A percentile compares a stretch with the other conserved stretches of the same genome.
These are phyloP conservation scores for Gloeostereum incarnatum DNA, from an alignment of 768 basidiomycete genomes.

Conservation along the genomic window DNA sequence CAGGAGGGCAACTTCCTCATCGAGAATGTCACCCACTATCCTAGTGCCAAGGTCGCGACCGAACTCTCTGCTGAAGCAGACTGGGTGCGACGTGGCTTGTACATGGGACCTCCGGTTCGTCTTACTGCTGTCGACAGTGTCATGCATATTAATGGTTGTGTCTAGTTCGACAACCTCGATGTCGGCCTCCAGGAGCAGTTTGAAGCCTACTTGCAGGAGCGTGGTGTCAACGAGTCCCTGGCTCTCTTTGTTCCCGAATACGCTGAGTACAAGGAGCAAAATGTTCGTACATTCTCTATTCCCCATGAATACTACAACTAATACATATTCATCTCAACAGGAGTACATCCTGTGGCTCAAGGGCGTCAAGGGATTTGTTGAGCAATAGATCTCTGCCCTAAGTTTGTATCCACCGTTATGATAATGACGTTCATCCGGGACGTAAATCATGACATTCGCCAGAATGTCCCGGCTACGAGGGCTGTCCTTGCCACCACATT, in stretches of 20 bases:
- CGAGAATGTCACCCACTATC: conserved; percentile 86
- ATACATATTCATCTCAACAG: conserved; percentile 25
- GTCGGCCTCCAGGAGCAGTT: conserved; percentile 83
- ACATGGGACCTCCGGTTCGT: conserved; percentile 82
- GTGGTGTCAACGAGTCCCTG: conserved; percentile 75
- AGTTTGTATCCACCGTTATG: too few relatives aligned
- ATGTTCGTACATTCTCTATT: conserved; percentile 36
- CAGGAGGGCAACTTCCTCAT: conserved; percentile 79
- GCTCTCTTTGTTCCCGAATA: conserved; percentile 88
- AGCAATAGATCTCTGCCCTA: conserved; percentile 35
- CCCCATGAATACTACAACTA: conserved; percentile 3
- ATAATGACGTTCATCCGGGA: too few relatives aligned
- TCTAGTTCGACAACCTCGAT: conserved; percentile 86
- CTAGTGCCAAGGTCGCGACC: conserved; percentile 59
- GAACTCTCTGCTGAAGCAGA: conserved; percentile 84
- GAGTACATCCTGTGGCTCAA: conserved; percentile 90
- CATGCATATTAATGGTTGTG: neutral
- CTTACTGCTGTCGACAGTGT: neutral
- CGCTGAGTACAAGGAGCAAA: conserved; percentile 87
- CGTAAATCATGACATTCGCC: too few relatives aligned
- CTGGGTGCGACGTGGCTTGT: conserved; percentile 86
- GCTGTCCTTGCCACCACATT: too few relatives aligned
- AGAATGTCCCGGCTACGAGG: too few relatives aligned
- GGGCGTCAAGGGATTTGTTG: conserved; percentile 76
- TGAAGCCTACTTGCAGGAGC: conserved; percentile 81